Conservation (phyloP, 2,329 filamentous ascomycete species). For the Aspergillus pseudonomiae region DNA sequence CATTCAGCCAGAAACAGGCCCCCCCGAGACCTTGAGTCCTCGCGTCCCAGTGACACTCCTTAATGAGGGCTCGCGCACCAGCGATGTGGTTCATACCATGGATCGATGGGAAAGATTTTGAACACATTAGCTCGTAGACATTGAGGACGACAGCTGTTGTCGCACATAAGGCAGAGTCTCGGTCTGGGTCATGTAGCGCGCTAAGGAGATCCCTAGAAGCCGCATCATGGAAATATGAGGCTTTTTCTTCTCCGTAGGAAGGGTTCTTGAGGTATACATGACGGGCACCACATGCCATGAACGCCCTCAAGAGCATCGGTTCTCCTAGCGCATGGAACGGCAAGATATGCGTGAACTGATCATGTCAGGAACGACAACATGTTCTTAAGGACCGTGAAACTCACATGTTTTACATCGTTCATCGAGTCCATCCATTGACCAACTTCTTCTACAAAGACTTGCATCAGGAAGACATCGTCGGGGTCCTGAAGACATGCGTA, state of each 20-base stretch:
- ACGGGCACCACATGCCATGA: constrained; percentile 83
- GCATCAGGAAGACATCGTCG: constrained; percentile 86
- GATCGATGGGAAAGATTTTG: constrained; percentile 60
- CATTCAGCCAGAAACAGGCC: constrained; percentile 93
- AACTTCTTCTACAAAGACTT: constrained; percentile 88
- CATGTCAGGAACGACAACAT: constrained; percentile 15
- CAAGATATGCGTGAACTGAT: constrained; percentile 75
- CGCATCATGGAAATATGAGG: constrained; percentile 80
- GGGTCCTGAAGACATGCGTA: constrained; percentile 70
- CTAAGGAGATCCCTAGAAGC: constrained; percentile 78
- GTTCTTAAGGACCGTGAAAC: constrained; percentile 21
- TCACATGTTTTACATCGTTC: constrained; percentile 75
- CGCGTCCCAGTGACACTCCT: constrained; percentile 87
- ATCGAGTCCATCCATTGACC: constrained; percentile 94
- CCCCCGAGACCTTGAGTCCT: constrained; percentile 75
- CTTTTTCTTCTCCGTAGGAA: constrained; percentile 74
- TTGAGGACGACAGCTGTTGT: constrained; percentile 86
- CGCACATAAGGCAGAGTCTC: constrained; percentile 81
- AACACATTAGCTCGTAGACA: constrained; percentile 91
- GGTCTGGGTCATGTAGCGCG: constrained; percentile 79
- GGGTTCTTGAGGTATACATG: constrained; percentile 74
- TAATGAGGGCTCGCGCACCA: constrained; percentile 80
- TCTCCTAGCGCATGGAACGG: constrained; percentile 81
- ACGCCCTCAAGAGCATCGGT: constrained; percentile 85
- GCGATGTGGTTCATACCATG: constrained; percentile 89